Conservation (phyloP, 2,329 filamentous ascomycete species). For the Fusarium robinianum region DNA sequence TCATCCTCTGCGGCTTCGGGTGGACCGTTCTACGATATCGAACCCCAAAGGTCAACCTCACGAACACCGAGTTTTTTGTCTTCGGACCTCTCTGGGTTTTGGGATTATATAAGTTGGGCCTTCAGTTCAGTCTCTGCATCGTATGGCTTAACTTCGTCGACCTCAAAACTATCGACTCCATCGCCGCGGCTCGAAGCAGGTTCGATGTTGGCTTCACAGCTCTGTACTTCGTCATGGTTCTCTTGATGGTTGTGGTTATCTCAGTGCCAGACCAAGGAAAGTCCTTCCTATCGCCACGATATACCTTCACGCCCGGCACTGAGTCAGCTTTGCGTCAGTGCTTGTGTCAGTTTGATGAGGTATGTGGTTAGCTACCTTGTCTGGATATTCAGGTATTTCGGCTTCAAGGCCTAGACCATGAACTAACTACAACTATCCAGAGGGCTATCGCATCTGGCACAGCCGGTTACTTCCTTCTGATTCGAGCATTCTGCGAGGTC, state of each 20-base stretch:
- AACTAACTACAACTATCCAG: not conserved
- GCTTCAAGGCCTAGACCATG: not conserved
- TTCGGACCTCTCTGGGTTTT: not conserved
- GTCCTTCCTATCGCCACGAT: not conserved
- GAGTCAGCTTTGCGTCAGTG: not conserved
- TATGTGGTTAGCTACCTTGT: not conserved
- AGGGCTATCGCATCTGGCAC: not conserved
- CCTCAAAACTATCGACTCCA: not conserved
- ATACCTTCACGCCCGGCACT: not conserved
- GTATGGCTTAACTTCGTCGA: not conserved
- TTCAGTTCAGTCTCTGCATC: not conserved
- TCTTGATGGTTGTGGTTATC: not conserved
- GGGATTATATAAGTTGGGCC: not conserved
- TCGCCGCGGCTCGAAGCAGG: not conserved
- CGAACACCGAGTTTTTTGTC: not conserved
- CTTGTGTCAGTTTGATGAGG: not conserved
- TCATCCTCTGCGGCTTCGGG: not conserved
- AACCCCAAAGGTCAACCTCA: not conserved
- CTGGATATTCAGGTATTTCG: not conserved
- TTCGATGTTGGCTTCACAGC: slow-evolving; percentile 1
- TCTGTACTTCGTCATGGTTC: not conserved
- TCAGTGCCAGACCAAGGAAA: not conserved
- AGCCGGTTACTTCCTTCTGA: not conserved
- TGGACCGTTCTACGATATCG: not conserved
- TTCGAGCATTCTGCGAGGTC: slow-evolving; percentile 1